Evolutionary conservation across 2,329 filamentous ascomycete species (phyloP).

Genomic region (Calonectria pseudoreteaudii): DNA sequence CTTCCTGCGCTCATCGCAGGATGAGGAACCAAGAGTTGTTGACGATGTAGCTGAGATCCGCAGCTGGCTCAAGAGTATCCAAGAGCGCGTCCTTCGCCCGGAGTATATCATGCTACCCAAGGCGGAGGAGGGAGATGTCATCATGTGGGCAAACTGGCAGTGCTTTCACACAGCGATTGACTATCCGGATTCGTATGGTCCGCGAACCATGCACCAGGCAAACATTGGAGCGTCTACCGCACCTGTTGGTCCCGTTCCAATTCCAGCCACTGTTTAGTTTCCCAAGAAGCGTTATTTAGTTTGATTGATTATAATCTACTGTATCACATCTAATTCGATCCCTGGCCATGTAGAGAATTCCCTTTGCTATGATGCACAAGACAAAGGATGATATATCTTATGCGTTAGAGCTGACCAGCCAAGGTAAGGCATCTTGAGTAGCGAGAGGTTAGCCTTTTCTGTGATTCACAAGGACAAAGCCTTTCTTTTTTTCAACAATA

Average conservation of each 20-base stretch:
- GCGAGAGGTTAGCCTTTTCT: too few relatives aligned
- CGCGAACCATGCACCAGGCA: neutral
- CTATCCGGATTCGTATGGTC: neutral
- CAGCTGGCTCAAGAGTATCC: neutral
- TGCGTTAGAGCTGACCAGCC: too few relatives aligned
- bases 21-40: neutral
- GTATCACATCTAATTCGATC: too few relatives aligned
- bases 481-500: too few relatives aligned
- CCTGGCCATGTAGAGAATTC: too few relatives aligned
- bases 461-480: too few relatives aligned
- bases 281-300: neutral
- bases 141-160: slow-evolving; percentile 2
- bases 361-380: too few relatives aligned
- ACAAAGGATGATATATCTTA: too few relatives aligned
- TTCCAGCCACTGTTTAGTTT: neutral
- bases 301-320: neutral
- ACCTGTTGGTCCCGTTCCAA: neutral
- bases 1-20: neutral
- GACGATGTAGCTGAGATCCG: neutral
- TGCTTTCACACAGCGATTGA: neutral
- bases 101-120: neutral
- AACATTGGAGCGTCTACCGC: neutral
- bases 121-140: neutral
- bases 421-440: too few relatives aligned
- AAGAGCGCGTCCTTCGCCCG: neutral